Evolutionary conservation across 176 grass and related monocot species (phyloP).

Genomic region (Zizania latifolia): DNA sequence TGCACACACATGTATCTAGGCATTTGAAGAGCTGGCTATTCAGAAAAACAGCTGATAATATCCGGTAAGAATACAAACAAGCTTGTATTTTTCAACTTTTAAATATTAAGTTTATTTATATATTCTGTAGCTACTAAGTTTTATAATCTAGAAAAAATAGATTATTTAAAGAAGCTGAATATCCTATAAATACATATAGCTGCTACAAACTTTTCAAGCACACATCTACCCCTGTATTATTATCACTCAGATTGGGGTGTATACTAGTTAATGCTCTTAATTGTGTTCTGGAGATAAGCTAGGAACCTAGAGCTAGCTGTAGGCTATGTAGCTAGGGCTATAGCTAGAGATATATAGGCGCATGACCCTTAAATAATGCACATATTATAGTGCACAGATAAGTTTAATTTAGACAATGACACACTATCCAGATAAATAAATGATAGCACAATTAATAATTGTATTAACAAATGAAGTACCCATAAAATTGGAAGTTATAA

Average conservation of each 20-base stretch:
- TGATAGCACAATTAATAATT: neutral
- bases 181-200: no score
- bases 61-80: no score
- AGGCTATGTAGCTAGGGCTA: neutral
- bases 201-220: no score
- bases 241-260: conserved; percentile 36
- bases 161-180: no score
- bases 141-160: no score
- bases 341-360: neutral
- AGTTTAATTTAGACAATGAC: neutral
- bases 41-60: no score
- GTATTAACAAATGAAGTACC: neutral
- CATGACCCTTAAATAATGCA: neutral
- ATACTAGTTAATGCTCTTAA: conserved; percentile 31
- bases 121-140: no score
- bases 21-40: no score
- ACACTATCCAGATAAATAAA: neutral
- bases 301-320: neutral
- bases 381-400: neutral
- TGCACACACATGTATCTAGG: neutral
- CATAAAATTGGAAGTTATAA: neutral
- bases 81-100: no score
- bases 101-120: no score
- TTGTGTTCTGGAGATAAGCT: conserved; percentile 42
- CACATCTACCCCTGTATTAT: conserved; percentile 12